Base-by-base conservation (phyloP, 495 filamentous ascomycete species). In the Hyaloscypha finlandica region DNA sequence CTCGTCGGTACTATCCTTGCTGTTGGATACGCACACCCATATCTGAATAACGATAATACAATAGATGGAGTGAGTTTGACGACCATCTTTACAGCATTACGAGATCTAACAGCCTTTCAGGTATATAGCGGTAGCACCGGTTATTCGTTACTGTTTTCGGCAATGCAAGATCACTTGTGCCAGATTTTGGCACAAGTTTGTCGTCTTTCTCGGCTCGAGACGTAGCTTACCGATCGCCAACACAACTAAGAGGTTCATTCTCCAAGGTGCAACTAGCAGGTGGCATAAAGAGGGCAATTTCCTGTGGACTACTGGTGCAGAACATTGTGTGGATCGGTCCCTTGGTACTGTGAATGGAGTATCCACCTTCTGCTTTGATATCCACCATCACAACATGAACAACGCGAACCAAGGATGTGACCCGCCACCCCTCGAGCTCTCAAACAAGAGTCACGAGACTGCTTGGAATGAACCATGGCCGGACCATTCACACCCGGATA, bases 1-100 rank as follows among this genome's bases (percentile, higher is more conserved):
- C 16, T 61, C 8, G 20, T 61, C 32, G 65, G 65, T 14, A 61
- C 65, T 4, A 67, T 67, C 61, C 48, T 67, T 39, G 65, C 65
- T 9, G 31, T 61, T 14, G 9, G 53, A 8, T 56, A 56, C 29
- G 0, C 53, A 9, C 20, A 30, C 22, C 53, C 53, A 56, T 12
- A 29, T 30, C 25, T 25, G 22, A 31, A 29, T 56, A 8, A 6
- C 29, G 20, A 29, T 6, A 29, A 29, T 19, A 1, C 22, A 8
- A 16, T 53, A 25, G 19, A n/a, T 16, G 9, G 22, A 25, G 16
- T 53, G 16, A 53, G 51, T 53, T 2, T 53, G 35, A 37, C 8
- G 2, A 20, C 51, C 19, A 11, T 25, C 25, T 25, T 25, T 2
- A 25, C 25, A 25, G 25, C 25, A 2, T 2, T 25, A 25, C 25